Percentiles rank a stretch among this genome's conserved stretches.
phyloP scores from a whole-genome alignment of 2,329 filamentous ascomycete genomes.

The Aspergillus udagawae region DNA sequence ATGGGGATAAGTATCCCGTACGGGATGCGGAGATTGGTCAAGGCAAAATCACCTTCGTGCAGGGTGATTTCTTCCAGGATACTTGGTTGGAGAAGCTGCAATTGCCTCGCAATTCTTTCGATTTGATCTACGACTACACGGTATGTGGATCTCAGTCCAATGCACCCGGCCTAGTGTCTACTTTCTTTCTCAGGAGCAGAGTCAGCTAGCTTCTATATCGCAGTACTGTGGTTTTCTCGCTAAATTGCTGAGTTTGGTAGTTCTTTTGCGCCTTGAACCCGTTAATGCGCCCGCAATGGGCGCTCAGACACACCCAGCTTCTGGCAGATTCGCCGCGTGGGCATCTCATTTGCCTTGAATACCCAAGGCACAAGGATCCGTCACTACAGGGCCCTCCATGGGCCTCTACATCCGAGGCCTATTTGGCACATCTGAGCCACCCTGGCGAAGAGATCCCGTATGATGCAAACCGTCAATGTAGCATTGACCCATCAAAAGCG shows the following conservation, averaged over 20 bases:
- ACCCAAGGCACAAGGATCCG: conserved; percentile 68
- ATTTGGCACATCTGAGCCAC: conserved; percentile 65
- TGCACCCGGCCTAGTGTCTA: not conserved
- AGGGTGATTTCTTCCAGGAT: conserved; percentile 44
- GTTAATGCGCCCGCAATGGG: conserved; percentile 54
- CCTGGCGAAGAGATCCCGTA: conserved; percentile 67
- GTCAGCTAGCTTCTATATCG: not conserved
- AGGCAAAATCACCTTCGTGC: conserved; percentile 39
- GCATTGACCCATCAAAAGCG: conserved; percentile 45
- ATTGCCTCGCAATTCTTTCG: conserved; percentile 34
- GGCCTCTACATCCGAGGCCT: conserved; percentile 64
- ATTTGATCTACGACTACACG: conserved; percentile 61
- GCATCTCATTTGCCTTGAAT: conserved; percentile 66
- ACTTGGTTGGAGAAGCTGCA: conserved; percentile 37
- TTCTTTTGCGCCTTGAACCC: conserved; percentile 60
- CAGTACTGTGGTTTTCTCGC: not conserved
- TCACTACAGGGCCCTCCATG: conserved; percentile 67
- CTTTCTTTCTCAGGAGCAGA: not conserved
- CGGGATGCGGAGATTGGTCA: conserved; percentile 32
- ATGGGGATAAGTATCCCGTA: conserved; percentile 33
- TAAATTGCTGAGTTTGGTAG: conserved; percentile 30
- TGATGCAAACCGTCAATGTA: conserved; percentile 50
- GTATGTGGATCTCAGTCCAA: conserved; percentile 35
- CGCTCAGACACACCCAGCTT: conserved; percentile 51
- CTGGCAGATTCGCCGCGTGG: conserved; percentile 47